Base-by-base conservation (phyloP, 192 early-diverging fungal genomes). In the Gaertneriomyces sp. region DNA sequence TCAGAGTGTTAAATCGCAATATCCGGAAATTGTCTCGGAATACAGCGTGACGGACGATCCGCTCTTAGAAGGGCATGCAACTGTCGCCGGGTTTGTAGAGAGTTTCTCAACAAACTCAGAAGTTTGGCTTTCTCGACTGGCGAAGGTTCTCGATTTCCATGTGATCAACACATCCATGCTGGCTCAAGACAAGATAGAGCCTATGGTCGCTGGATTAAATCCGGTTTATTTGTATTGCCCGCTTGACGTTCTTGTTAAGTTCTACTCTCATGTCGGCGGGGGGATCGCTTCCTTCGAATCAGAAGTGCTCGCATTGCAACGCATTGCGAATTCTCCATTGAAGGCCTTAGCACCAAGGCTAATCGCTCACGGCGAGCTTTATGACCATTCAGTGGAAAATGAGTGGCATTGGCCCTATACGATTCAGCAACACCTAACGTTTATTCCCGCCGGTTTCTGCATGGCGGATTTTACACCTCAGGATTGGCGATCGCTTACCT, bases 351-450 rank as follows among this genome's bases (percentile, higher is more conserved):
- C 20, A 25, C 70, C 70, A 8, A 12, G 65, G 42, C 20, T 73
- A n/a, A 14, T 74, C 11, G 40, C 17, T 56, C 63, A 16, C 16
- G 71, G 71, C 8, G 11, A 16, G n/a, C 43, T 71, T 6, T 42
- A 38, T 20, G 47, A 6, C 72, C 14, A 2, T 12, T 50, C 17
- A 33, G 60, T 19, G 6, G 61, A 42, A 16, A 5, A 49, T 12
- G 14, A 8, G 39, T 74, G 73, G 73, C 44, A 16, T 7, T 74
- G 73, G 73, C 73, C 73, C 7, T 74, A 58, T 45, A 61, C 56
- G n/a, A 60, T 74, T 4, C 72, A 60, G 61, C 19, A n/a, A 8
- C 43, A 33, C 25, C 25, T 33, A 33, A 33, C 25, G 25, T 33
- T 33, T 33, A 33, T 33, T 33, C 25, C 25, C 25, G 25, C 25